Base-by-base conservation (phyloP, 2,329 filamentous ascomycete genomes). In the Waltergamsia citrina region DNA sequence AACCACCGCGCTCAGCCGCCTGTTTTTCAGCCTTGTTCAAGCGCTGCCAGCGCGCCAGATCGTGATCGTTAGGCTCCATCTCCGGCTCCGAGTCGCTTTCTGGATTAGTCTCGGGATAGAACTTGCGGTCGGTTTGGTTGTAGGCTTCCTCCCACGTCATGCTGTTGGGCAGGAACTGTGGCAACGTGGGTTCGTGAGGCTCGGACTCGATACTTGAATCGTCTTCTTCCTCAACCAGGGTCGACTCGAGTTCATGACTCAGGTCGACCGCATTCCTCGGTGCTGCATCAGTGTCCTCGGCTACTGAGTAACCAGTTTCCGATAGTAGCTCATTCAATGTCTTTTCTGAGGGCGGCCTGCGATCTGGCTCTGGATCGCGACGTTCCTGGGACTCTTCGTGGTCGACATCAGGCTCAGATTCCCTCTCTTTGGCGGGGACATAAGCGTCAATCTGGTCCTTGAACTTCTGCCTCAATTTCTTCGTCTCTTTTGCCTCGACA, bases 1-100 rank as follows among this genome's bases (percentile, higher is more conserved):
- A 83, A 1, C 87, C 88, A n/a, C 83, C 85, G 18, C 85, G 70
- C 38, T 69, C 63, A 36, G 67, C 67, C 3, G 85, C 80, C 51
- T 87, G 78, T 24, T 68, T 61, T 49, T 92, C 84, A 1, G 80
- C 71, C 12, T 69, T 52, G 43, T 81, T 76, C 7, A 88, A 62
- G 19, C 56, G 52, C 47, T 69, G 73, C 67, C 67, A 75, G 19
- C 57, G 48, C 18, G 59, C 44, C 12, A 77, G 51, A 20, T 51
- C 63, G 22, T 49, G 45, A 4, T 40, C 33, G 3, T 49, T 41
- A 1, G 53, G 48, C 18, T 52, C 46, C 25, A 38, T 38, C 7
- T 40, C 38, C 3, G 33, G 14, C 16, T 31, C 29, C 4, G 11
- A 28, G 11, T 37, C 17, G 33, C 33, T 35, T 15, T 28, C 26